Conservation (phyloP, 768 basidiomycete genomes). For the Rhodotorula paludigena region DNA sequence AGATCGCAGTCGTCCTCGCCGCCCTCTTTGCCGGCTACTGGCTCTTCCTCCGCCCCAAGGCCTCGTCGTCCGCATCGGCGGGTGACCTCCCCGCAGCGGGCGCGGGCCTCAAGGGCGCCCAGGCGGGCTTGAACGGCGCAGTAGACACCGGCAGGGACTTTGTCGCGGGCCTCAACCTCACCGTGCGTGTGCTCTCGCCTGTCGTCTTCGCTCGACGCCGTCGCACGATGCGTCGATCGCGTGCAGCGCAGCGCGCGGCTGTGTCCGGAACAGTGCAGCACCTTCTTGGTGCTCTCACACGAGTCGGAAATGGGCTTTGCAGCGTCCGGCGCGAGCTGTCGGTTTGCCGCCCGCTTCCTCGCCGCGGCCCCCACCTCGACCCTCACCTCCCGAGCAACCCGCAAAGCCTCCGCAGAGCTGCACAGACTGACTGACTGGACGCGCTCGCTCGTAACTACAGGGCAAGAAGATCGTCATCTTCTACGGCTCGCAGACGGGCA, state of each 20-base stretch:
- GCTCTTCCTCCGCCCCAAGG: constrained; percentile 10
- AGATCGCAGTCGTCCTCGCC: background rate
- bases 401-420: background rate
- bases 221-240: too few relatives aligned
- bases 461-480: constrained; percentile 96
- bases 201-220: too few relatives aligned
- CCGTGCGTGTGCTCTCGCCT: constrained; percentile 11
- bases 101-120: constrained; percentile 1
- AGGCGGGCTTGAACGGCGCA: background rate
- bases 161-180: constrained; percentile 23
- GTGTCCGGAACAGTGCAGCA: too few relatives aligned
- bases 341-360: too few relatives aligned
- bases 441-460: constrained; percentile 50
- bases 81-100: background rate
- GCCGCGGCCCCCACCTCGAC: background rate
- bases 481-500: constrained; percentile 97
- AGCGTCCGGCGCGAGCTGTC: too few relatives aligned
- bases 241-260: too few relatives aligned
- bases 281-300: background rate
- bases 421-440: background rate
- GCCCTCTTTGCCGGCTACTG: constrained; percentile 7
- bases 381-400: background rate
- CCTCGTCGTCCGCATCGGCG: background rate
- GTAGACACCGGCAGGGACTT: constrained; percentile 32
- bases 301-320: background rate